Base-by-base conservation (phyloP, 345 rosid species). In the Rubroshorea leprosula region DNA sequence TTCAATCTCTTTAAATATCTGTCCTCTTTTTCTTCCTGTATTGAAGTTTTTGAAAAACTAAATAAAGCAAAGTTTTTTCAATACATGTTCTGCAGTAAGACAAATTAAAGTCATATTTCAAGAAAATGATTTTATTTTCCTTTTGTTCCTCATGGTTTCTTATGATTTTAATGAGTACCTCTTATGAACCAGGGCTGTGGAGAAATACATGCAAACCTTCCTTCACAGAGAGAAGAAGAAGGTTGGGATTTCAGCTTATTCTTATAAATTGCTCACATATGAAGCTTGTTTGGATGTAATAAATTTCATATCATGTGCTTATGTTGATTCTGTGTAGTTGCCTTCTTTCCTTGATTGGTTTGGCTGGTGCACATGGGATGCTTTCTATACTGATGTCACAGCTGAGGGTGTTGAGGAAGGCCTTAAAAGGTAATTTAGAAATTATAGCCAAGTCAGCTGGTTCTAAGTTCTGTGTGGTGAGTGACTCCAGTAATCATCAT, bases 301-400 rank as follows among this genome's bases (percentile, higher is more conserved):
- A n/a, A n/a, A n/a, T 21, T 27, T 31, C 21, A 18, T 27, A 35
- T 64, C 62, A 54, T 35, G 48, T 66, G 67, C 11, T 46, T 43
- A 48, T 45, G 26, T 52, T 67, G 38, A 27, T 52, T 64, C 15
- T 54, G 22, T 65, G 23, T 55, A 93, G 96, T 62, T 89, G 76
- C 97, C 97, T 66, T 76, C 90, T 62, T 78, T 93, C 70, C 76
- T 87, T 31, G 96, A 93, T 66, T 93, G 97, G 96, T 89, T 93
- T 68, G 97, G 99, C 60, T 93, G 99, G 99, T 93, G 99, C 82
- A 93, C 99, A 18, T 93, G 99, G 99, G 97, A 93, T 67, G 99
- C 99, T 14, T 93, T 87, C 72, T 93, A 93, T 73, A 87, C 96
- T 20, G 95, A 93, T 39, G 97, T 89, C 69, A 93, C 97, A 17